phyloP scores from a whole-genome alignment of 176 grass and related monocot genomes.

The Hyparrhenia diplandra region DNA sequence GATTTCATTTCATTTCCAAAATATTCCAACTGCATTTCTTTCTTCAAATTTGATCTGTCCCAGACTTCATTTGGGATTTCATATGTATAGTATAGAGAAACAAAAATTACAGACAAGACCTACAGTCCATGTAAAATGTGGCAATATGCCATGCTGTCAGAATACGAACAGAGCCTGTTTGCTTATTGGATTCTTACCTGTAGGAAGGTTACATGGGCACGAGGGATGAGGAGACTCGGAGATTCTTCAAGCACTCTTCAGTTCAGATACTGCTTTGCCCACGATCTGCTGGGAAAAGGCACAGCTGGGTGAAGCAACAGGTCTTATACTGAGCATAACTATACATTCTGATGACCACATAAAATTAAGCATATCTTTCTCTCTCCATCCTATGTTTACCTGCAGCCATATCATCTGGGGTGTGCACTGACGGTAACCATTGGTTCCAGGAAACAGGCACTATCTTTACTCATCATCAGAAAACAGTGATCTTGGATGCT shows the following conservation, averaged over 20 bases:
- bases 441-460: slow-evolving; percentile 81
- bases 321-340: slow-evolving; percentile 13
- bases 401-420: neutral
- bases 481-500: slow-evolving; percentile 81
- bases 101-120: no score
- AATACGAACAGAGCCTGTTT: neutral
- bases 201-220: slow-evolving; percentile 92
- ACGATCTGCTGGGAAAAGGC: slow-evolving; percentile 71
- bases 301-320: slow-evolving; percentile 77
- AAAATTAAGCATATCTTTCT: neutral
- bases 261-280: slow-evolving; percentile 77
- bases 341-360: neutral
- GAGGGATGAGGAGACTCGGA: slow-evolving; percentile 70
- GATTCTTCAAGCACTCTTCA: slow-evolving; percentile 87
- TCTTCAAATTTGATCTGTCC: neutral
- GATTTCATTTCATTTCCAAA: neutral
- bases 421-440: neutral
- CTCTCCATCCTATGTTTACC: neutral
- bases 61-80: no score
- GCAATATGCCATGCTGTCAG: no score
- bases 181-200: slow-evolving; percentile 7
- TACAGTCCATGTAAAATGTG: no score
- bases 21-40: neutral
- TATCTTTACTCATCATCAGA: slow-evolving; percentile 95
- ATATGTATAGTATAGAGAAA: no score